Evolutionary conservation across 495 filamentous ascomycete species (phyloP).

Genomic region (Aspergillus mulundensis): DNA sequence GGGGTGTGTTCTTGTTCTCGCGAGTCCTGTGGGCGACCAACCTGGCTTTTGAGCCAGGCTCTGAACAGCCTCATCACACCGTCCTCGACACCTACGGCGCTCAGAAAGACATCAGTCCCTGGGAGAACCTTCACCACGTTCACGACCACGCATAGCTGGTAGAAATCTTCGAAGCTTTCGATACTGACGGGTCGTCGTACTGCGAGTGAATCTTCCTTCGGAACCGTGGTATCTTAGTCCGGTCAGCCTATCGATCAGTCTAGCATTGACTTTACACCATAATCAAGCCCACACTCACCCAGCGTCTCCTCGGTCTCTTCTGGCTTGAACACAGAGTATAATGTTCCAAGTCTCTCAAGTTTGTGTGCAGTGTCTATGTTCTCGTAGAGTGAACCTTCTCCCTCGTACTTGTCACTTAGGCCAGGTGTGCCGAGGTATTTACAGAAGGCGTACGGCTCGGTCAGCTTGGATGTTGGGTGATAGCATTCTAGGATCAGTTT

Average conservation of each 20-base stretch:
- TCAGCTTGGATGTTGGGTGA: conserved; percentile 65
- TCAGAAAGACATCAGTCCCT: conserved; percentile 49
- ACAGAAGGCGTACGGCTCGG: conserved; percentile 65
- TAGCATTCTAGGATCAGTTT: conserved; percentile 73
- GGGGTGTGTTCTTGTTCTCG: background rate
- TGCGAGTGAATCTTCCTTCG: background rate
- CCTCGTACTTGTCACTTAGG: conserved; percentile 35
- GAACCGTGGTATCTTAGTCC: conserved; percentile 30
- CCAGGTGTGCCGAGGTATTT: conserved; percentile 59
- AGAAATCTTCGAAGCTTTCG: conserved; percentile 65
- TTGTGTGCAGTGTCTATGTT: conserved; percentile 23
- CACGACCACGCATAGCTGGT: conserved; percentile 63
- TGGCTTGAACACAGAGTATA: conserved; percentile 62
- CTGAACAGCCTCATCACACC: conserved; percentile 63
- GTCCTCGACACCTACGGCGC: conserved; percentile 59
- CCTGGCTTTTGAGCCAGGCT: conserved; percentile 58
- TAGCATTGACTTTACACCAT: background rate
- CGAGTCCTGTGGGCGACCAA: background rate
- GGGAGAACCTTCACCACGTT: conserved; percentile 66
- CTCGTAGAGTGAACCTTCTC: conserved; percentile 40
- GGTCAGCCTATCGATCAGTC: background rate
- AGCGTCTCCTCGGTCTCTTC: conserved; percentile 40
- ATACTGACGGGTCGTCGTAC: conserved; percentile 56
- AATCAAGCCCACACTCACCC: conserved; percentile 8
- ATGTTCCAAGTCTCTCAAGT: conserved; percentile 33